Base-by-base conservation (phyloP, 1,284 basidiomycete species). In the Cutaneotrichosporon spelunceum region DNA sequence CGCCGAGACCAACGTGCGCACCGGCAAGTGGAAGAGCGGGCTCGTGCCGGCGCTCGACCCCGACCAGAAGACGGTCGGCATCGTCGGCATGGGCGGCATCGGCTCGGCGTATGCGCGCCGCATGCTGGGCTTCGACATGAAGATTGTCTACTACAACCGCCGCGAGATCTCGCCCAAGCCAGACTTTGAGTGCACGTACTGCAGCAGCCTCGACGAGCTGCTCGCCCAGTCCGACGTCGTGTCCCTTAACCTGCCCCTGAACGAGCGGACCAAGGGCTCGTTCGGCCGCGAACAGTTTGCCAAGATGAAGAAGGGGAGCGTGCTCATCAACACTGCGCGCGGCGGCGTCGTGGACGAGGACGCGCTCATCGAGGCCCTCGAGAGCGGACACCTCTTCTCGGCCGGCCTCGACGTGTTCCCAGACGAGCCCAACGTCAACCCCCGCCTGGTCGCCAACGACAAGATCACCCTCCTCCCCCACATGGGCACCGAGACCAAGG, bases 401-500 rank as follows among this genome's bases (percentile, higher is more conserved):
- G 89, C 90, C 23, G 93, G 93, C 24, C 82, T 97, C 24, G 93
- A 96, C 68, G 93, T 95, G 30, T 96, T 85, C 81, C 90, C 91
- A 4, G 83, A 92, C 76, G 93, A 96, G 77, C 93, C 92, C 1
- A 79, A 86, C 49, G 87, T 95, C 58, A 90, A 94, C 77, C 88
- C 89, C 1, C 84, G 86, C 23, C 80, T 94, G 44, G 82, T 92
- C 62, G 83, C 86, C 14, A 90, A 91, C 78, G 86, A 88, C 30
- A 88, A 91, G 68, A 86, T 91, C 65, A 88, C 88, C 16, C 82
- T 95, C 14, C 83, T 95, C 21, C 93, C 93, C 1, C 93, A 94
- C 76, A 88, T 94, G 87, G 92, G 92, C 42, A 93, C 91, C 2
- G 88, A 91, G 75, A 93, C 86, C 45, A 83, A 85, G 64, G 91